A percentile compares a stretch with the other conserved stretches of the same genome.
Evolutionary conservation across 768 basidiomycete genomes (phyloP).

Genomic region (Suillus placidus): DNA sequence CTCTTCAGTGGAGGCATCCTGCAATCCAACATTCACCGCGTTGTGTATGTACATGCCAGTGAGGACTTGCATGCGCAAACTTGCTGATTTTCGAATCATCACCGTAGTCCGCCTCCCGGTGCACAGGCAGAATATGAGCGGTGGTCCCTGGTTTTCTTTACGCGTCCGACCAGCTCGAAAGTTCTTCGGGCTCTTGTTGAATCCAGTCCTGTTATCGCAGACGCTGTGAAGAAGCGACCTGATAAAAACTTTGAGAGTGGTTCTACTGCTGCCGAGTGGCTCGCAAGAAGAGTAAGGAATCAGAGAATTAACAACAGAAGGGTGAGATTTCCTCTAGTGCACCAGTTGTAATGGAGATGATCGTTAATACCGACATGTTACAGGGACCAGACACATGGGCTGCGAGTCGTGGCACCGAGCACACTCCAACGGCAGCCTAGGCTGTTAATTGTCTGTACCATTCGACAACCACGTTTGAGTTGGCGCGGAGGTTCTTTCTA

Average conservation of each 20-base stretch:
- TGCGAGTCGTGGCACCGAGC: conserved; percentile 34
- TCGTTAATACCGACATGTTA: neutral
- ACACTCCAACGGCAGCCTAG: conserved; percentile 25
- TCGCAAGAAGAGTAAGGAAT: conserved; percentile 42
- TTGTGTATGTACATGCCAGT: conserved; percentile 43
- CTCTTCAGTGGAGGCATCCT: conserved; percentile 67
- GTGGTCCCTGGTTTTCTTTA: conserved; percentile 74
- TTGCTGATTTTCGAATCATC: neutral
- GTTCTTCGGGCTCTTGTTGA: conserved; percentile 54
- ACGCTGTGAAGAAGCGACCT: conserved; percentile 38
- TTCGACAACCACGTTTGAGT: neutral
- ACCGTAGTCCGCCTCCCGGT: conserved; percentile 53
- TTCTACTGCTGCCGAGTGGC: conserved; percentile 45
- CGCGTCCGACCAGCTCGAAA: conserved; percentile 57
- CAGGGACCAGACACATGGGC: conserved; percentile 37
- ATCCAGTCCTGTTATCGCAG: conserved; percentile 53
- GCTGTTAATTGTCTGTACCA: neutral
- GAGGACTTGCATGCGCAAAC: neutral
- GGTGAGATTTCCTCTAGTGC: conserved; percentile 26
- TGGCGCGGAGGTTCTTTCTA: too few relatives aligned
- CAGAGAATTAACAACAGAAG: conserved; percentile 45
- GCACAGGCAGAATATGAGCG: conserved; percentile 53
- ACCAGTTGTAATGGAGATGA: neutral
- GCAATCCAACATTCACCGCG: conserved; percentile 65
- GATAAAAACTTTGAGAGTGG: conserved; percentile 42